Evolutionary conservation across 2,329 filamentous ascomycete genomes (phyloP), one percentile per base, ranked within the genome.

Genomic region (Drechslerella dactyloides): DNA sequence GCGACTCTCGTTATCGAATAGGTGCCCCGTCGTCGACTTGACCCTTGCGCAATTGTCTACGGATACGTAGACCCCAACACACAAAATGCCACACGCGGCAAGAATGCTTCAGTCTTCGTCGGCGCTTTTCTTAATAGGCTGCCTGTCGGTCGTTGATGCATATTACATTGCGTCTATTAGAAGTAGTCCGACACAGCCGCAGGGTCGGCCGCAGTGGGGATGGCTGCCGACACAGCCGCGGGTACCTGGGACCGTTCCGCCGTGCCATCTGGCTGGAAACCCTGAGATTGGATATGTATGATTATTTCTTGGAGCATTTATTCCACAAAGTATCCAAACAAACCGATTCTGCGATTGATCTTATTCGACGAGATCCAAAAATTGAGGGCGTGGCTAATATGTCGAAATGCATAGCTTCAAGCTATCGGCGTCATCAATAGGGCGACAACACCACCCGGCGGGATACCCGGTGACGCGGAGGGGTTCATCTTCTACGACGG

Each of bases 401-500:
- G 27, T 15, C 2, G 6, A 33, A 30, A 5, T 33, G n/a, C 1
- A 23, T 19, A 68, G 63, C 23, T 68, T 15, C 63, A 68, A 68
- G 48, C 55, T 7, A 61, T 69, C 15, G 64, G 64, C 11, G 40
- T 69, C n/a, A 24, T 69, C 21, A 69, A 69, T 23, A 46, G 62
- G 13, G 57, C 54, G 4, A 23, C 10, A 11, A 51, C 64, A 0
- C 64, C 64, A 13, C 27, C 30, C 1, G 19, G 42, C n/a, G 3
- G 40, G 13, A 30, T 42, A 0, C 46, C 58, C 10, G 64, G 58
- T 3, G 48, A 69, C n/a, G 46, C 64, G 6, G 27, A 57, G 21
- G 57, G 57, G 1, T 69, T 69, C n/a, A 51, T 62, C 24, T 69
- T 69, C 44, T 69, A 69, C 35, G 40, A 50, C 24, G 64, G 61